Evolutionary conservation across 768 basidiomycete genomes (phyloP), one percentile per base, ranked within the genome.

Genomic region (Amanita rimosa): DNA sequence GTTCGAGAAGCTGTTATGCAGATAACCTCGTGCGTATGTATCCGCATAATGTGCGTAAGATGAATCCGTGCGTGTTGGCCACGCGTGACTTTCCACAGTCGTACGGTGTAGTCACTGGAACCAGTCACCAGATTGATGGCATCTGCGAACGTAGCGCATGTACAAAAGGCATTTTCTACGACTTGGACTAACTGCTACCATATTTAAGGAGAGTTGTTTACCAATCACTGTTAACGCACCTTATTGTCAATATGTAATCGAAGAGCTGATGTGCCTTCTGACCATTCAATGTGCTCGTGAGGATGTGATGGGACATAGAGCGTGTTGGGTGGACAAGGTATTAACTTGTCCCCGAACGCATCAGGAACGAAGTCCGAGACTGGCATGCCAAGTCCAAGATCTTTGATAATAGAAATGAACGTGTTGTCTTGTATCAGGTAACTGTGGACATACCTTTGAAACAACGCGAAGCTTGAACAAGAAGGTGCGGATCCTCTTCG

Each of bases 71-170:
- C 29, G 58, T 45, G 57, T 35, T 63, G 65, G 27, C 68, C 66
- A 21, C 75, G 74, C 9, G 63, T 62, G 7, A 85, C 54, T 52
- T 72, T 81, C 93, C 93, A 96, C 24, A 93, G 64, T 3, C 88
- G 79, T n/a, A 96, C 79, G 8, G 81, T 83, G 52, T 83, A 80
- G 58, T 90, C 86, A 37, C 74, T 74, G 11, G 83, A 85, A 2
- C 90, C 91, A 1, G 91, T 93, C 13, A 88, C 78, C 11, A 96
- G 70, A 33, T 76, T 79, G 17, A 72, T 73, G 6, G 74, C 64
- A 60, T 92, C 87, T 1, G 88, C 83, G 57, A 94, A 92, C 2
- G 72, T 70, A 1, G 86, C 90, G 48, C 87, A 88, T 9, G 73
- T 80, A 50, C 83, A 83, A 40, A 68, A 76, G 1, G 79, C 75